These are phyloP conservation scores for Pleomassaria siparia DNA, from an alignment of 2,329 filamentous ascomycete species.

Conservation along the genomic window DNA sequence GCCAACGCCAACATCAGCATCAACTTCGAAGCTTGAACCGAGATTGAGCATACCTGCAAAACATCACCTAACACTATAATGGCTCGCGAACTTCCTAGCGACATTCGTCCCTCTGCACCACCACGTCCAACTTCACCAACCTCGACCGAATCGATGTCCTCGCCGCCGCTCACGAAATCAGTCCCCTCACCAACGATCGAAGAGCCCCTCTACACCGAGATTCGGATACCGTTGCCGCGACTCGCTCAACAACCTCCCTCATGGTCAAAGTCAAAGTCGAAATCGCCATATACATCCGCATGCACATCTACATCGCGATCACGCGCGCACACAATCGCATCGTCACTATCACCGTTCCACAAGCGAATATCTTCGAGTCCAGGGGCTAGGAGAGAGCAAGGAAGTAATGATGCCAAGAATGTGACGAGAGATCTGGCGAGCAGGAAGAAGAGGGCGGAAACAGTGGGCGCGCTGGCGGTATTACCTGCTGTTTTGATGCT, in stretches of 20 bases:
- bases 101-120: neutral
- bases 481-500: slow-evolving; percentile 38
- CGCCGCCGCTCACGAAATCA: no score
- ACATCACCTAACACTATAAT: no score
- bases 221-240: slow-evolving; percentile 34
- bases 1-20: no score
- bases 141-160: neutral
- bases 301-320: slow-evolving; percentile 10
- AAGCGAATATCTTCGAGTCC: slow-evolving; percentile 19
- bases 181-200: slow-evolving; percentile 15
- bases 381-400: slow-evolving; percentile 14
- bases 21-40: no score
- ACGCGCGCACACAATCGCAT: slow-evolving; percentile 26
- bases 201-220: slow-evolving; percentile 37
- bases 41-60: no score
- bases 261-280: neutral
- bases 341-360: slow-evolving; percentile 20
- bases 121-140: neutral
- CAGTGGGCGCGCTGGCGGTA: slow-evolving; percentile 38
- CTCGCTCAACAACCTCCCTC: slow-evolving; percentile 14
- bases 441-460: slow-evolving; percentile 23
- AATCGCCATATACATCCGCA: no score
- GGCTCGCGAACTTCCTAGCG: neutral
- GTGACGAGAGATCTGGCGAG: slow-evolving; percentile 27
- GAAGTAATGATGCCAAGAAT: slow-evolving; percentile 17